Percentiles rank a stretch among this genome's conserved stretches.
phyloP scores from a whole-genome alignment of 768 basidiomycete species.

The Tricholoma flavovirens region DNA sequence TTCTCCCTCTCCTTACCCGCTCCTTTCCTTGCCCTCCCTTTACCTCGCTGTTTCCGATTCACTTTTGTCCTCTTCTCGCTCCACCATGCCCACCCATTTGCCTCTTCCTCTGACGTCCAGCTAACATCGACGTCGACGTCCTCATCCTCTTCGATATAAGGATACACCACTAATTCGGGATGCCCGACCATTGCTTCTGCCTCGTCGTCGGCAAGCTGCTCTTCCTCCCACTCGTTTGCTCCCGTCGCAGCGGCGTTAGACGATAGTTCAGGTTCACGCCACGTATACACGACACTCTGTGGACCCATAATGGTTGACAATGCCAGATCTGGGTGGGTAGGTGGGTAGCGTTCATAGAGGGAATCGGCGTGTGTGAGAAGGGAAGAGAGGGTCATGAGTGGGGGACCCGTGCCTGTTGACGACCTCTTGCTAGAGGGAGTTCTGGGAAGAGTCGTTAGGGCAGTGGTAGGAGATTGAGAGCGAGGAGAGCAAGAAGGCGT shows the following conservation, averaged over 20 bases:
- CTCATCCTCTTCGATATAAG: conserved; percentile 32
- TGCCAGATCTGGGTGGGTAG: conserved; percentile 46
- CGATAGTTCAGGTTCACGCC: conserved; percentile 45
- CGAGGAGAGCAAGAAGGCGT: background rate
- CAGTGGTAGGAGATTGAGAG: background rate
- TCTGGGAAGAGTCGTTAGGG: background rate
- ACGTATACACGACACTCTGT: conserved; percentile 71
- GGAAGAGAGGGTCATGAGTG: conserved; percentile 31
- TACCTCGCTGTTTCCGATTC: conserved; percentile 9
- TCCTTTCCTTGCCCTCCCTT: conserved; percentile 6
- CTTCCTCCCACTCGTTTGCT: background rate
- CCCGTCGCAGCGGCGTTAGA: conserved; percentile 11
- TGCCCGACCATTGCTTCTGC: conserved; percentile 56
- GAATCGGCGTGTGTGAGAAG: conserved; percentile 55
- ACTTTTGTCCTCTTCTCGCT: conserved; percentile 10
- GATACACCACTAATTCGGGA: conserved; percentile 54
- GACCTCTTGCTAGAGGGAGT: background rate
- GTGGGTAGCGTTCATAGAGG: conserved; percentile 55
- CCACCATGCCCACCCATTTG: conserved; percentile 1
- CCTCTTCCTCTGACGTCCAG: conserved; percentile 15
- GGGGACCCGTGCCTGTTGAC: background rate
- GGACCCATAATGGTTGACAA: conserved; percentile 68
- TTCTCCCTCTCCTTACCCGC: conserved; percentile 16
- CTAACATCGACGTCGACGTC: conserved; percentile 13
- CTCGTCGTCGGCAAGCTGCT: conserved; percentile 41